A percentile compares a stretch with the other conserved stretches of the same genome.
These are phyloP conservation scores for Rhytidiadelphus loreus DNA, from an alignment of 225 moss, liverwort and hornwort genomes.

Conservation along the genomic window DNA sequence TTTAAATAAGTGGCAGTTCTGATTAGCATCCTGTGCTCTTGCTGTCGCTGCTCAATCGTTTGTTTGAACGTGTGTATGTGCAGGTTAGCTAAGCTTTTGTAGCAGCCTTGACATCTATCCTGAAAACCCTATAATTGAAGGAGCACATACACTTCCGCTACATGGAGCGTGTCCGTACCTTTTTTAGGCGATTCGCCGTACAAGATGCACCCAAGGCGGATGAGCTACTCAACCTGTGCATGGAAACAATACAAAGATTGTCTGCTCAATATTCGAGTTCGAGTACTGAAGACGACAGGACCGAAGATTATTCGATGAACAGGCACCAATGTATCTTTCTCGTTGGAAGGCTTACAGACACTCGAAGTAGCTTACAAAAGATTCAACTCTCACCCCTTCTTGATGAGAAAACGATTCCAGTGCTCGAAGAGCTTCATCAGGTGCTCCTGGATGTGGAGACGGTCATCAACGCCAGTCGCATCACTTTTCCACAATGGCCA, in stretches of 20 bases:
- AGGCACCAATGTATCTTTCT: background rate
- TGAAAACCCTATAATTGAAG: background rate
- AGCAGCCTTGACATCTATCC: background rate
- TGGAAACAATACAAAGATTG: background rate
- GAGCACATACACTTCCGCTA: background rate
- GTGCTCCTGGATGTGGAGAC: background rate
- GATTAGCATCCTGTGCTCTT: background rate
- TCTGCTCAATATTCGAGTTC: background rate
- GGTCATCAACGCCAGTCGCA: background rate
- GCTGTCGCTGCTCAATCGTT: background rate
- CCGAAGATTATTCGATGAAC: background rate
- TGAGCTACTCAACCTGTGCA: background rate
- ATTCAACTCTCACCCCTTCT: background rate
- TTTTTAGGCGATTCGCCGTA: background rate
- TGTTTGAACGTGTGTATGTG: background rate
- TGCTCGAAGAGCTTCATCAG: background rate
- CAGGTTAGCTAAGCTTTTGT: background rate
- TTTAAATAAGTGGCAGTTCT: background rate
- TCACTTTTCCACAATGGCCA: background rate
- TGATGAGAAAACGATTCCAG: too few relatives aligned
- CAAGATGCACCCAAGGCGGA: background rate
- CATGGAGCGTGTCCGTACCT: background rate
- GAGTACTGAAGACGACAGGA: background rate
- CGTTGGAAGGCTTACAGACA: background rate
- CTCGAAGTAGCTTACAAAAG: background rate